Evolutionary conservation across 805 yeast species (phyloP).

Genomic region (Sugiyamaella smithiae): DNA sequence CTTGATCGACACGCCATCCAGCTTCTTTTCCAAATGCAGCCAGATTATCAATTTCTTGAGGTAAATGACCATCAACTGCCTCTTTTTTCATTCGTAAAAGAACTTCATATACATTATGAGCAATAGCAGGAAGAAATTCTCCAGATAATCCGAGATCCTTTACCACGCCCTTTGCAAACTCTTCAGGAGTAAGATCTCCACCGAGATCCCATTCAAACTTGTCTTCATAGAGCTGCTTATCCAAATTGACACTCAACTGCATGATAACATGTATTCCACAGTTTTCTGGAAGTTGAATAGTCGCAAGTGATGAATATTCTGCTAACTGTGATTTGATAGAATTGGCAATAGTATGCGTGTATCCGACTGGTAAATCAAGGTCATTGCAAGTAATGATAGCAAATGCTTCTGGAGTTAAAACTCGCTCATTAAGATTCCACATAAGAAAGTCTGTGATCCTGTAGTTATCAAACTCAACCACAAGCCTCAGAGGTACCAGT

Average conservation of each 20-base stretch:
- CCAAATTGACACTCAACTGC: slow-evolving; percentile 76
- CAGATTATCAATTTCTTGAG: slow-evolving; percentile 51
- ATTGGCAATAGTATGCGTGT: slow-evolving; percentile 59
- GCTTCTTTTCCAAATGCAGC: slow-evolving; percentile 62
- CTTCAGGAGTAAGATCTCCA: slow-evolving; percentile 66
- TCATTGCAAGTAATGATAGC: slow-evolving; percentile 79
- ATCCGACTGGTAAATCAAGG: slow-evolving; percentile 67
- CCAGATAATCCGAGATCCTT: slow-evolving; percentile 78
- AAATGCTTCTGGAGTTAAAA: slow-evolving; percentile 68
- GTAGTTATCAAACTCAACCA: slow-evolving; percentile 54
- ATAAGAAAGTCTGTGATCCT: slow-evolving; percentile 62
- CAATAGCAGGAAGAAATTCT: slow-evolving; percentile 86
- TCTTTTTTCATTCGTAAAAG: slow-evolving; percentile 75
- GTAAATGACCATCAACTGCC: slow-evolving; percentile 64
- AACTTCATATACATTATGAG: slow-evolving; percentile 82
- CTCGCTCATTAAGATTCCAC: slow-evolving; percentile 68
- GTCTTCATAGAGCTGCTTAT: slow-evolving; percentile 82
- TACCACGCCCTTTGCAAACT: slow-evolving; percentile 78
- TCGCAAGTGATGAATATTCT: slow-evolving; percentile 62
- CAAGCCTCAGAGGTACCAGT: slow-evolving; percentile 65
- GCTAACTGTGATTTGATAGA: slow-evolving; percentile 79
- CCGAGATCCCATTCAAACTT: slow-evolving; percentile 90
- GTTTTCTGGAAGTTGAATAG: slow-evolving; percentile 65
- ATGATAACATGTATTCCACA: slow-evolving; percentile 71
- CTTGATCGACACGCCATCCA: slow-evolving; percentile 70